Conservation (phyloP, 495 filamentous ascomycete species). For the Xanthoparmelia taractica region DNA sequence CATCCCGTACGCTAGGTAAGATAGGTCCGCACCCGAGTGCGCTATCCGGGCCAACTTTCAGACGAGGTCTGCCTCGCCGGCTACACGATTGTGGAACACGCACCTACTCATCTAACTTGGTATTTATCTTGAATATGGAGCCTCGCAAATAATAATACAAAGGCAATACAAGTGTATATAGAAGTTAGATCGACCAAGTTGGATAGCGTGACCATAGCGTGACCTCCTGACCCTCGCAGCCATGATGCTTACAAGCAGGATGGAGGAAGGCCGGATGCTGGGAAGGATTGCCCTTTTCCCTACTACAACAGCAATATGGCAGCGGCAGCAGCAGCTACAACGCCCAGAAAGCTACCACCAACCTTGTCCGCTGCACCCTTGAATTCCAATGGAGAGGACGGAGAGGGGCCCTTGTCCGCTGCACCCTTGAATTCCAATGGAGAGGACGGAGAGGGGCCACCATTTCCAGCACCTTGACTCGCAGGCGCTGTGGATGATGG, state of each 20-base stretch:
- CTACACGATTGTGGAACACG: too few species aligned
- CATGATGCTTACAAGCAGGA: background rate
- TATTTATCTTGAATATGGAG: background rate
- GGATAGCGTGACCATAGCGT: too few species aligned
- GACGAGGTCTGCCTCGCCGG: too few species aligned
- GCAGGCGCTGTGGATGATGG: conserved; percentile 7
- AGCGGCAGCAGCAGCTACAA: conserved; percentile 3
- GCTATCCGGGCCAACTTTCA: too few species aligned
- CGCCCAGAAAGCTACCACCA: conserved; percentile 11
- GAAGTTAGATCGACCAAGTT: background rate
- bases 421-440: conserved; percentile 17
- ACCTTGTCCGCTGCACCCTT: conserved; percentile 19
- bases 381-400: conserved; percentile 7
- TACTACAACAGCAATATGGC: conserved; percentile 1
- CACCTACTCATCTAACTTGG: background rate
- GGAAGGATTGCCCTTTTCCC: background rate
- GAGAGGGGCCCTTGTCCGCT: conserved; percentile 4
- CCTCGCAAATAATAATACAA: background rate
- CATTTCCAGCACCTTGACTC: background rate
- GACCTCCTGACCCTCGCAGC: background rate
- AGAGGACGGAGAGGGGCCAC: background rate
- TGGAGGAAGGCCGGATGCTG: background rate
- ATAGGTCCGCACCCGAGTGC: too few species aligned
- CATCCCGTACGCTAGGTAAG: too few species aligned
- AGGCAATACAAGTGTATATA: background rate